Percentiles rank a stretch among this genome's conserved stretches.
These are phyloP conservation scores for Knufia petricola DNA, from an alignment of 2,329 filamentous ascomycete genomes.

Conservation along the genomic window DNA sequence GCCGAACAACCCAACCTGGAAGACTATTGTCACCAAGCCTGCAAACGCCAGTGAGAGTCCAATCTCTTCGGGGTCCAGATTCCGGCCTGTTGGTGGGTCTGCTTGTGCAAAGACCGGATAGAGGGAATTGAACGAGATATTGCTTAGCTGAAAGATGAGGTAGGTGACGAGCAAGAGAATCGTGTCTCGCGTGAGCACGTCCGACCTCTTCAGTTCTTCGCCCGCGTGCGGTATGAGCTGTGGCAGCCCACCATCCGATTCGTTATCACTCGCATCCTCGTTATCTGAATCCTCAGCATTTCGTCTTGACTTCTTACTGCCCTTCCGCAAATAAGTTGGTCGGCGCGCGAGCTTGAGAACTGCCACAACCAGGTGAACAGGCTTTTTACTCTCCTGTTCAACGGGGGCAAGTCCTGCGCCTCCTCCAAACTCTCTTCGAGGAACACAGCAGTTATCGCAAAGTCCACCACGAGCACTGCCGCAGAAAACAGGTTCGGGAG, in stretches of 20 bases:
- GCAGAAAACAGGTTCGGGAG: conserved; percentile 74
- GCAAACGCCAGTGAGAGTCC: conserved; percentile 78
- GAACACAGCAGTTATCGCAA: conserved; percentile 66
- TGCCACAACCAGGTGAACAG: conserved; percentile 63
- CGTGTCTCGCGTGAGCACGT: conserved; percentile 70
- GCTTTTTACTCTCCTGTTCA: conserved; percentile 49
- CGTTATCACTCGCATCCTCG: conserved; percentile 29
- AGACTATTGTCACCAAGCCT: conserved; percentile 74
- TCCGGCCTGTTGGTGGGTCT: conserved; percentile 63
- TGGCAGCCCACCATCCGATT: conserved; percentile 33
- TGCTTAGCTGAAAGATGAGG: conserved; percentile 84
- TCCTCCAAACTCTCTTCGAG: conserved; percentile 78
- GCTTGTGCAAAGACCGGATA: conserved; percentile 88
- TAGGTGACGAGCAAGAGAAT: conserved; percentile 75
- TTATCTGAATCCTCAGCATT: conserved; percentile 15
- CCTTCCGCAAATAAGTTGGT: conserved; percentile 49
- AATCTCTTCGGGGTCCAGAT: conserved; percentile 67
- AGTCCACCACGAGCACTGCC: conserved; percentile 58
- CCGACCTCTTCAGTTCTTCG: conserved; percentile 42
- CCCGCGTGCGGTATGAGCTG: conserved; percentile 31
- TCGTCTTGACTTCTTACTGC: conserved; percentile 9
- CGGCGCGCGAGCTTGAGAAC: conserved; percentile 47
- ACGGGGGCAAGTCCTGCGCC: conserved; percentile 49
- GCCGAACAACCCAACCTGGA: conserved; percentile 80
- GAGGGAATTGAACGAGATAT: conserved; percentile 89